A percentile compares a stretch with the other conserved stretches of the same genome.
These are phyloP conservation scores for Haematococcus sp. DNA, from an alignment of 139 green algal species.

Conservation along the genomic window DNA sequence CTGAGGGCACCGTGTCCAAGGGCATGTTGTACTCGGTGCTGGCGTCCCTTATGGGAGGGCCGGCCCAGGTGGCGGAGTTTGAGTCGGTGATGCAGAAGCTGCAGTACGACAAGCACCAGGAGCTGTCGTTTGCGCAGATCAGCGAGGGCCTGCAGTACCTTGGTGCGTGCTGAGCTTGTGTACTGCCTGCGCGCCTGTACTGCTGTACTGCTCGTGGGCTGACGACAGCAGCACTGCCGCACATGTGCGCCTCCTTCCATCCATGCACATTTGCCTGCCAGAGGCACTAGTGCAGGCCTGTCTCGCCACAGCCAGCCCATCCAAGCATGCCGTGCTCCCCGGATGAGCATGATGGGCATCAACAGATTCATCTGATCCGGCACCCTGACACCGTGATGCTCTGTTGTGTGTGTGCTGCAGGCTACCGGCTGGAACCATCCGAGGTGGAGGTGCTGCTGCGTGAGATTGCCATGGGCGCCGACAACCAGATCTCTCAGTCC, in stretches of 20 bases:
- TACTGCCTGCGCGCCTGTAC: background rate
- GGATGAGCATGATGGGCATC: no score
- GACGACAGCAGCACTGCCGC: background rate
- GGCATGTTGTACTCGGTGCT: slow-evolving; percentile 10
- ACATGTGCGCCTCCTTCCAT: background rate
- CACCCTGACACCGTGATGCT: no score
- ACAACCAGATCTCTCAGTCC: slow-evolving; percentile 16
- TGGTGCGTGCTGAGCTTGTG: slow-evolving; percentile 12
- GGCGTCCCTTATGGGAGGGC: slow-evolving; percentile 4
- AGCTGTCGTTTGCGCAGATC: slow-evolving; percentile 34
- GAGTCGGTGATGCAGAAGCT: slow-evolving; percentile 47
- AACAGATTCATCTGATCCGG: no score
- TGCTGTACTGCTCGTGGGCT: background rate
- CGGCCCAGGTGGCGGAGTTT: slow-evolving; percentile 27
- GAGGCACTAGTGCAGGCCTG: no score
- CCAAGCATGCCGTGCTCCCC: no score
- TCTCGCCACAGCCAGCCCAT: no score
- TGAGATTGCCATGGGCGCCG: slow-evolving; percentile 29
- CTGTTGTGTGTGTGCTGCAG: no score
- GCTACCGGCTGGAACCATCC: slow-evolving; percentile 52
- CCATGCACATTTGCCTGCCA: no score
- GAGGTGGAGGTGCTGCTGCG: slow-evolving; percentile 60
- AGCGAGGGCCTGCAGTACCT: slow-evolving; percentile 45
- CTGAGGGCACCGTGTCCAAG: background rate
- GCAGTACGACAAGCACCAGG: slow-evolving; percentile 29